phyloP scores from a whole-genome alignment of 2,329 filamentous ascomycete species.

The Diaporthe nobilis region DNA sequence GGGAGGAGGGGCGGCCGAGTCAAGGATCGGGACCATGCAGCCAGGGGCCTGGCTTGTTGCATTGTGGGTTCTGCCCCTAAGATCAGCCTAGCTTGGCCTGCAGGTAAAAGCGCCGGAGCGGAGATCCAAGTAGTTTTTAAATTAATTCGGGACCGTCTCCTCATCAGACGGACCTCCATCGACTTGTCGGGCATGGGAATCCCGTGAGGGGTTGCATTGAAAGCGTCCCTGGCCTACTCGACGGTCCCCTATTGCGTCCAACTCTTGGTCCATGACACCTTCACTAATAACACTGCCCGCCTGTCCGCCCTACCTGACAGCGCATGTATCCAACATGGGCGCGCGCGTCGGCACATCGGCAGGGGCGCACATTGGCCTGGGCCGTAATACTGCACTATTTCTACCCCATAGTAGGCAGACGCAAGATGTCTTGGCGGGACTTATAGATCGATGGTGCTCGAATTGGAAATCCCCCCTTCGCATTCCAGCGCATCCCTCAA shows the following conservation, averaged over 20 bases:
- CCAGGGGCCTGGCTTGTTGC: conserved; percentile 14
- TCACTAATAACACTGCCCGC: neutral
- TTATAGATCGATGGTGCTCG: conserved; percentile 16
- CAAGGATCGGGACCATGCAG: conserved; percentile 9
- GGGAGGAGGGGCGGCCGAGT: conserved; percentile 6
- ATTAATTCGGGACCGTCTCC: conserved; percentile 31
- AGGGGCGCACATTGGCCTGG: conserved; percentile 17
- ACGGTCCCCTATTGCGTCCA: conserved; percentile 14
- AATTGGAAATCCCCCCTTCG: conserved; percentile 2
- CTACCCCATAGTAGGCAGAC: neutral
- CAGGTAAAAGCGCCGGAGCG: conserved; percentile 28
- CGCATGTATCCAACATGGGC: neutral
- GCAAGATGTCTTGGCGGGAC: conserved; percentile 20
- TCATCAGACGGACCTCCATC: conserved; percentile 2
- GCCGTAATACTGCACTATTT: neutral
- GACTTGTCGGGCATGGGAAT: conserved; percentile 21
- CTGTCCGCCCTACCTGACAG: neutral
- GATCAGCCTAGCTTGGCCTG: conserved; percentile 21
- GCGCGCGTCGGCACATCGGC: conserved; percentile 19
- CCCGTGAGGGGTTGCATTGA: conserved; percentile 30
- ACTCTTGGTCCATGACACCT: conserved; percentile 25
- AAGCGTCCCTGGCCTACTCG: neutral
- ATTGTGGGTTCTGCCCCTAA: conserved; percentile 17
- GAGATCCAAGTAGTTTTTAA: conserved; percentile 29
- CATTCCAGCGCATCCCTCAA: neutral